Evolutionary conservation across 768 basidiomycete genomes (phyloP), one percentile per base, ranked within the genome.

Genomic region (Rickenella mellea): DNA sequence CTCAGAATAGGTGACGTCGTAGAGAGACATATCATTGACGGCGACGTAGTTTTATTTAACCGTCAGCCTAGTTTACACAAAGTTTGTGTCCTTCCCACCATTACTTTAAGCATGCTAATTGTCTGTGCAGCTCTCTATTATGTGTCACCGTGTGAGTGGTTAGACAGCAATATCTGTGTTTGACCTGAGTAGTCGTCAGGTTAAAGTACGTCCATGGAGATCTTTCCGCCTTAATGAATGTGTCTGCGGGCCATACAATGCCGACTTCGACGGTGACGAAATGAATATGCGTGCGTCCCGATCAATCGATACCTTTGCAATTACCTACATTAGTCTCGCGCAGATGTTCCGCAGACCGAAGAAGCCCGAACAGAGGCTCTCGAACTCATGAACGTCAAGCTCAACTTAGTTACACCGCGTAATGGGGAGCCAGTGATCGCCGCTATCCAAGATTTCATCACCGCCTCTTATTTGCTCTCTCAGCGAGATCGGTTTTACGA

Each of bases 381-480:
- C 27, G 87, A 94, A 58, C 79, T 99, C 25, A 99, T 99, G 96
- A 89, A 76, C 55, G 86, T 96, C 46, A 94, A 96, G 59, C 78
- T 91, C 57, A 98, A 98, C 58, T 75, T 99, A 32, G 96, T 99
- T 44, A 98, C 96, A 0, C 96, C 96, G 11, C 80, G 96, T 40
- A 98, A 98, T 52, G 96, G 96, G 49, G 93, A 98, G 61, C 96
- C 96, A 20, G 94, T 99, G 65, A 97, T 99, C 52, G 92, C 96
- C 20, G 96, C 96, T 49, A 99, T 96, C 50, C 96, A 99, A 60
- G 96, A 99, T 62, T 99, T 99, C 69, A 98, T 99, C 67, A 98
- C 96, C 3, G 96, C 93, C 12, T 92, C 96, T 15, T 99, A 82
- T 68, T 78, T 99, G 29, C 78, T 99, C 51, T 94, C 94, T 6